phyloP scores from a whole-genome alignment of 768 basidiomycete genomes.

The Hypholoma sublateritium region DNA sequence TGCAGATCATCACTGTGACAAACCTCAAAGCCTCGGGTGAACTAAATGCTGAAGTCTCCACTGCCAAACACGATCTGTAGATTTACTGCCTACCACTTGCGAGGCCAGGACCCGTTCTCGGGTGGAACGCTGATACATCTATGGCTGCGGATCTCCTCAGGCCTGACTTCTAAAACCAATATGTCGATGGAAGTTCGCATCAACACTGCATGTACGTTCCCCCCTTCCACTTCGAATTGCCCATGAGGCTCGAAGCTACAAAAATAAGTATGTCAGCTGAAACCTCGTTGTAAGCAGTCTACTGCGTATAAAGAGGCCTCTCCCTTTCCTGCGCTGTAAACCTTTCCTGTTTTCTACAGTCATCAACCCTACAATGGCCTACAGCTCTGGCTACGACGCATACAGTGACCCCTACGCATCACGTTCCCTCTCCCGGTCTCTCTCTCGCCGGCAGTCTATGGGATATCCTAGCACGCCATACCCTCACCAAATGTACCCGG shows the following conservation, averaged over 20 bases:
- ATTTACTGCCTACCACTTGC: background rate
- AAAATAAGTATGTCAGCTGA: conserved; percentile 4
- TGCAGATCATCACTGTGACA: too few species aligned
- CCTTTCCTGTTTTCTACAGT: conserved; percentile 3
- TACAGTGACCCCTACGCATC: conserved; percentile 23
- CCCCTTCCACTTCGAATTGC: background rate
- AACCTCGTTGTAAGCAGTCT: conserved; percentile 12
- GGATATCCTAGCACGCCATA: conserved; percentile 34
- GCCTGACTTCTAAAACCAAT: background rate
- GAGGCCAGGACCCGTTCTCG: too few species aligned
- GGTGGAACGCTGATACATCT: too few species aligned
- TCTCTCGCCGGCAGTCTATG: conserved; percentile 40
- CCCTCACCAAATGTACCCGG: conserved; percentile 30
- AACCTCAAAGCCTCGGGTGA: too few species aligned
- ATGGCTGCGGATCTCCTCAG: background rate
- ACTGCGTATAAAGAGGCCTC: conserved; percentile 21
- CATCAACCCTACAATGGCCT: conserved; percentile 18
- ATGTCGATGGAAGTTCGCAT: background rate
- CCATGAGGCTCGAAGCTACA: conserved; percentile 12
- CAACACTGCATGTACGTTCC: background rate
- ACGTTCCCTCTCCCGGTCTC: conserved; percentile 20
- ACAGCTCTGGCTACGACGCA: conserved; percentile 22
- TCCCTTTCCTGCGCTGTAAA: conserved; percentile 1
- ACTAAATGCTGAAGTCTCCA: too few species aligned
- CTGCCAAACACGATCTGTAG: background rate